A percentile compares a stretch with the other conserved stretches of the same genome.
phyloP scores from a whole-genome alignment of 305 asterid species.

The Petunia hybrid region DNA sequence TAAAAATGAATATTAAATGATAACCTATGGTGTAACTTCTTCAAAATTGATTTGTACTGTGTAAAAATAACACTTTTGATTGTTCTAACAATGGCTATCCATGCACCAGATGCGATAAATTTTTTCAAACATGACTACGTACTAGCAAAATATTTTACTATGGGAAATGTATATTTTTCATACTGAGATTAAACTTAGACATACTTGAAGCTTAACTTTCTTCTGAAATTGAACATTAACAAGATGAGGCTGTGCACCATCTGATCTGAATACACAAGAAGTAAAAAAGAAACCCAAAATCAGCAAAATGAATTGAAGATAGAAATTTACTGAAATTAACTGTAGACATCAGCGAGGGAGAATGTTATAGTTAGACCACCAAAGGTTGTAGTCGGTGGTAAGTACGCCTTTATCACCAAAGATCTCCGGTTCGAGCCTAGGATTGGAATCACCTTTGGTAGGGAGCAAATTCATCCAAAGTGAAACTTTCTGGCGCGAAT shows the following conservation, averaged over 20 bases:
- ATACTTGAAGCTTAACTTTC: constrained; percentile 78
- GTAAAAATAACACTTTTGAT: neutral
- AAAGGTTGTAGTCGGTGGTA: too few relatives aligned
- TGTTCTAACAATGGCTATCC: neutral
- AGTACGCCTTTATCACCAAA: too few relatives aligned
- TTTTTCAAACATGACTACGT: neutral
- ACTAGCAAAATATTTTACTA: neutral
- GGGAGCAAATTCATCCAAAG: too few relatives aligned
- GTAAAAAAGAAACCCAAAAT: neutral
- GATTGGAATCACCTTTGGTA: too few relatives aligned
- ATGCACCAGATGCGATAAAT: neutral
- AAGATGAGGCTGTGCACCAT: constrained; percentile 92
- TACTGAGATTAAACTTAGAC: neutral
- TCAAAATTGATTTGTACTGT: neutral
- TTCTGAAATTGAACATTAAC: constrained; percentile 89
- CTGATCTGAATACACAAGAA: constrained; percentile 57
- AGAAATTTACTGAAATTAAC: neutral
- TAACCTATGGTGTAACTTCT: neutral
- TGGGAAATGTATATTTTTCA: neutral
- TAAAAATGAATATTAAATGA: neutral
- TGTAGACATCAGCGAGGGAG: neutral
- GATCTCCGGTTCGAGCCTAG: too few relatives aligned
- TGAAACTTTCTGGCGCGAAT: too few relatives aligned
- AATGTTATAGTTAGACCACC: neutral
- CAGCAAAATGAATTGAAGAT: constrained; percentile 4